Evolutionary conservation across 495 filamentous ascomycete species (phyloP).

Genomic region (Aspergillus biplanus): DNA sequence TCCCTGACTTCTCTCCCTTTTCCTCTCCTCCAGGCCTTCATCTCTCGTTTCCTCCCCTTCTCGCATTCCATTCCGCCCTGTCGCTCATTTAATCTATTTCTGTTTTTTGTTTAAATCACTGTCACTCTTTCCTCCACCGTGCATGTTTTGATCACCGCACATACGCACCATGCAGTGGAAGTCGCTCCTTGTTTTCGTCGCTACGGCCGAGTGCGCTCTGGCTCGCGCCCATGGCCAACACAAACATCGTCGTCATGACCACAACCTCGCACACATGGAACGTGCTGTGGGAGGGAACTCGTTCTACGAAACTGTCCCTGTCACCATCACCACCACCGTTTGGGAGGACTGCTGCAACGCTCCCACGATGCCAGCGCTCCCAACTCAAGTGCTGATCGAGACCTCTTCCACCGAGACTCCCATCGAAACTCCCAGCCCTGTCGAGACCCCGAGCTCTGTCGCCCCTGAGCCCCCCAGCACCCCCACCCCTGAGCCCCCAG

Average conservation of each 20-base stretch:
- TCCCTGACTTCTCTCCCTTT: neutral
- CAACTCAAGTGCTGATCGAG: neutral
- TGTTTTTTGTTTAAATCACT: too few relatives aligned
- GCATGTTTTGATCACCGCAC: conserved; percentile 10
- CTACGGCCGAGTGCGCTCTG: conserved; percentile 27
- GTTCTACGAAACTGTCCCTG: conserved; percentile 25
- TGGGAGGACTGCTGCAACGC: conserved; percentile 14
- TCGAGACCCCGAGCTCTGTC: neutral
- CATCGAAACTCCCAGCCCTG: neutral
- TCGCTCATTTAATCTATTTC: conserved; percentile 14
- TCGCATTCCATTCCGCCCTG: neutral
- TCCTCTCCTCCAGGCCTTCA: neutral
- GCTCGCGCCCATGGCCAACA: conserved; percentile 30
- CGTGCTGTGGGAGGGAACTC: conserved; percentile 16
- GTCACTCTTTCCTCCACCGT: conserved; percentile 3
- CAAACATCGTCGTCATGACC: conserved; percentile 20
- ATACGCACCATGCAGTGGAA: conserved; percentile 35
- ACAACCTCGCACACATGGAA: conserved; percentile 24
- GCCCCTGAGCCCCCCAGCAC: conserved; percentile 5
- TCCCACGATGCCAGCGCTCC: conserved; percentile 1
- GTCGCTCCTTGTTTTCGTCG: conserved; percentile 29
- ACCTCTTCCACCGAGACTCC: neutral
- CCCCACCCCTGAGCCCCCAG: neutral
- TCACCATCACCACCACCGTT: conserved; percentile 35
- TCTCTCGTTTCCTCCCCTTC: neutral